phyloP scores from a whole-genome alignment of 257 asterid genomes.

The Plantago major region DNA sequence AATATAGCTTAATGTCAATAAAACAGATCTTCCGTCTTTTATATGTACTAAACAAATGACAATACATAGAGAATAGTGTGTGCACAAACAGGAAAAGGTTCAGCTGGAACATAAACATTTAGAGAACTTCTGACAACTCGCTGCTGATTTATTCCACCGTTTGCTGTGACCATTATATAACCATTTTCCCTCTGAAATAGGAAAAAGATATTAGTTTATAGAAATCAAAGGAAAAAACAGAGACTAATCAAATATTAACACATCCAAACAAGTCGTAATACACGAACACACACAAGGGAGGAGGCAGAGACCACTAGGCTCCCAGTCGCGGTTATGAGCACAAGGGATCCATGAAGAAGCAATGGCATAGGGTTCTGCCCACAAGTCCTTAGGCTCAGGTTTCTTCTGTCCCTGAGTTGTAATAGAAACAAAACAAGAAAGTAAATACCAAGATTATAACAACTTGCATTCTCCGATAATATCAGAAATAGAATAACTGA shows the following conservation, averaged over 20 bases:
- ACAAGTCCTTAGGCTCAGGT: conserved; percentile 86
- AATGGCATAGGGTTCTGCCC: conserved; percentile 72
- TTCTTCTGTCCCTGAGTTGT: conserved; percentile 66
- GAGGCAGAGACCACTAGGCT: conserved; percentile 60
- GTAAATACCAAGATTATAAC: conserved; percentile 11
- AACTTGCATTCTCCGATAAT: conserved; percentile 6
- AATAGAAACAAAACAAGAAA: conserved; percentile 13
- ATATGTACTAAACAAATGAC: not conserved
- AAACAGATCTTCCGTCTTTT: conserved; percentile 4
- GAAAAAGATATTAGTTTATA: conserved; percentile 15
- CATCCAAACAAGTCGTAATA: conserved; percentile 14
- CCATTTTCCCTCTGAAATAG: conserved; percentile 75
- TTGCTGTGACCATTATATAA: conserved; percentile 84
- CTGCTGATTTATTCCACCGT: conserved; percentile 99
- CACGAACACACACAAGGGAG: conserved; percentile 13
- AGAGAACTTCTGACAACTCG: conserved; percentile 87
- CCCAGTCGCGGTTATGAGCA: conserved; percentile 62
- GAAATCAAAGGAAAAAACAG: not conserved
- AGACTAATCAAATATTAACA: not conserved
- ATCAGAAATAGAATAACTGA: conserved; percentile 12
- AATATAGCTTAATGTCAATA: conserved; percentile 1
- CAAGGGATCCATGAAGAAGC: conserved; percentile 96
- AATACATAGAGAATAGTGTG: not conserved
- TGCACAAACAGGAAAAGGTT: conserved; percentile 3
- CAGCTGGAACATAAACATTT: conserved; percentile 23